A percentile compares a stretch with the other conserved stretches of the same genome.
These are phyloP conservation scores for Pleodorina starrii DNA, from an alignment of 139 green algal genomes.

Conservation along the genomic window DNA sequence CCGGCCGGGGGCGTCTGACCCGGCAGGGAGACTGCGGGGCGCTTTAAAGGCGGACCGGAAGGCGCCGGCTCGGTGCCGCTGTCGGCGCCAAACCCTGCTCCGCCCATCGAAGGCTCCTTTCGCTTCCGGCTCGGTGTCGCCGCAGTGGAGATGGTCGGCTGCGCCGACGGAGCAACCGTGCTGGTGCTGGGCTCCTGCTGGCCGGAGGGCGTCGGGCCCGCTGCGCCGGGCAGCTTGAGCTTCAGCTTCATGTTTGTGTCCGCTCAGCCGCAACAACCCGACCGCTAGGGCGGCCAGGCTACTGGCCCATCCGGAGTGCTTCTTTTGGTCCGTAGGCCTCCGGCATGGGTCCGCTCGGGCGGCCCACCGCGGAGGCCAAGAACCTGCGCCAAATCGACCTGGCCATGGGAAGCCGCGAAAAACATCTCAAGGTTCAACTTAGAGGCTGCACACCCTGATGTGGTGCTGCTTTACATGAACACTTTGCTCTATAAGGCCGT, in stretches of 20 bases:
- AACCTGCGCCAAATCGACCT: constrained; percentile 19
- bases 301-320: background rate
- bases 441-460: background rate
- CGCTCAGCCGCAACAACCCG: constrained; percentile 1
- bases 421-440: background rate
- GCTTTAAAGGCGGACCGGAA: background rate
- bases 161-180: constrained; percentile 1
- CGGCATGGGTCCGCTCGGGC: constrained; percentile 17
- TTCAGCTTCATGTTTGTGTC: constrained; percentile 12
- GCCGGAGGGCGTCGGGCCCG: background rate
- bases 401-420: background rate
- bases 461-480: background rate
- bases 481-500: background rate
- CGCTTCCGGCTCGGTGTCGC: constrained; percentile 12
- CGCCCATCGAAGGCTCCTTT: constrained; percentile 10
- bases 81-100: background rate
- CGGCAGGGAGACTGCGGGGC: background rate
- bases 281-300: background rate
- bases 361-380: constrained; percentile 21
- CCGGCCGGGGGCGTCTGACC: background rate
- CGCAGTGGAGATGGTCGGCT: constrained; percentile 10
- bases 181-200: constrained; percentile 23
- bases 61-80: background rate
- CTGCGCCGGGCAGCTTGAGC: constrained; percentile 10
- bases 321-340: constrained; percentile 3